Evolutionary conservation across 495 filamentous ascomycete species (phyloP).

Genomic region (Sphaerosporella brunnea): DNA sequence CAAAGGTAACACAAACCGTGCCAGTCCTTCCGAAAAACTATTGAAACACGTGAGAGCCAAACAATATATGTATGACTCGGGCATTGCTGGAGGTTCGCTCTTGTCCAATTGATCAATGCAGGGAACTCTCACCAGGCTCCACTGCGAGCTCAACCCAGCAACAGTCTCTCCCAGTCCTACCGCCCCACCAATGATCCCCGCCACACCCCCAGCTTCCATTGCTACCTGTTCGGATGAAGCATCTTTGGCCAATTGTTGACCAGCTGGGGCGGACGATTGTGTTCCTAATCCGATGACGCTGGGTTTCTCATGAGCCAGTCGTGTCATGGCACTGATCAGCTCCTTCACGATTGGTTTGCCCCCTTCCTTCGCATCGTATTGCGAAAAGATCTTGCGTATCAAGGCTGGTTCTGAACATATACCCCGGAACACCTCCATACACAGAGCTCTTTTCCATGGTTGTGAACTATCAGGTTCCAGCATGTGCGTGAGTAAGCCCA

Average conservation of each 20-base stretch:
- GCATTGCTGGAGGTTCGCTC: slow-evolving; percentile 58
- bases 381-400: slow-evolving; percentile 59
- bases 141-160: slow-evolving; percentile 65
- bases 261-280: slow-evolving; percentile 60
- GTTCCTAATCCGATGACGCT: slow-evolving; percentile 67
- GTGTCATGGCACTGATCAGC: slow-evolving; percentile 65
- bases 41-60: slow-evolving; percentile 77
- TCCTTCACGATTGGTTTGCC: slow-evolving; percentile 63
- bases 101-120: slow-evolving; percentile 95
- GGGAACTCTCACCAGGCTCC: slow-evolving; percentile 72
- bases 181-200: slow-evolving; percentile 67
- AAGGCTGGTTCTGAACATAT: slow-evolving; percentile 64
- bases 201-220: slow-evolving; percentile 69
- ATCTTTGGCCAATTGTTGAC: slow-evolving; percentile 29
- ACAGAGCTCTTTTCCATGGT: slow-evolving; percentile 69
- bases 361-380: slow-evolving; percentile 57
- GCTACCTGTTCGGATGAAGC: slow-evolving; percentile 58
- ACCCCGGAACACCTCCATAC: slow-evolving; percentile 76
- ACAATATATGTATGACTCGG: slow-evolving; percentile 86
- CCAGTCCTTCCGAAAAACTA: slow-evolving; percentile 73
- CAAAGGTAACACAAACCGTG: slow-evolving; percentile 78
- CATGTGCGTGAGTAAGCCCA: slow-evolving; percentile 70
- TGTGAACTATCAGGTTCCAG: slow-evolving; percentile 64
- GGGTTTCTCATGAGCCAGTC: slow-evolving; percentile 79
- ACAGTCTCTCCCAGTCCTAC: slow-evolving; percentile 46